These are phyloP conservation scores for Lathyrus aphaca DNA, from an alignment of 306 rosid genomes.

Conservation along the genomic window DNA sequence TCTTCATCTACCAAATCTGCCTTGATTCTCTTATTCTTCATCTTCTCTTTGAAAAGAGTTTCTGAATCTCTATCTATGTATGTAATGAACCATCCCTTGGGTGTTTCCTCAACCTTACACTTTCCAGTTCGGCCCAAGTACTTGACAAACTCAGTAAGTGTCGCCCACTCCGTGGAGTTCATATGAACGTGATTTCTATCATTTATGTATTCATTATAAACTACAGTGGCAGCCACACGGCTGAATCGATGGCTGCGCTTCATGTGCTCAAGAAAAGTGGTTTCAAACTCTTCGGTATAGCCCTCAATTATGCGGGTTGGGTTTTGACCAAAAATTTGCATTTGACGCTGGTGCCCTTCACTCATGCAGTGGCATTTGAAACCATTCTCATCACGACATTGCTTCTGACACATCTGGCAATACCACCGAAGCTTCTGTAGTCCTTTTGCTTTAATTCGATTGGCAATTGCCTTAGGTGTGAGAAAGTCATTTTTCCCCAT, in stretches of 20 bases:
- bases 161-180: conserved; percentile 87
- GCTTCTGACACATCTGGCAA: conserved; percentile 99
- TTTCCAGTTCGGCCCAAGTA: conserved; percentile 77
- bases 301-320: conserved; percentile 73
- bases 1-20: conserved; percentile 82
- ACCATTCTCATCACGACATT: conserved; percentile 92
- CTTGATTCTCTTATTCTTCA: conserved; percentile 67
- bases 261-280: conserved; percentile 72
- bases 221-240: conserved; percentile 90
- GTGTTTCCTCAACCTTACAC: conserved; percentile 92
- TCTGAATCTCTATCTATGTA: conserved; percentile 79
- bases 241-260: conserved; percentile 84
- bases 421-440: conserved; percentile 95
- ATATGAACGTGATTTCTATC: conserved; percentile 85
- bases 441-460: conserved; percentile 89
- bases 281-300: conserved; percentile 81
- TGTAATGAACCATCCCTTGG: conserved; percentile 92
- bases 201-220: conserved; percentile 84
- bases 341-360: conserved; percentile 94
- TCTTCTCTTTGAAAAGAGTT: conserved; percentile 77
- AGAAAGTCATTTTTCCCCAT: conserved; percentile 94
- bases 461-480: conserved; percentile 89
- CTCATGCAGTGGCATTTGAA: conserved; percentile 95
- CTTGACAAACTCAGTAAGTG: conserved; percentile 84
- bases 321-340: conserved; percentile 85